These are phyloP conservation scores for Auricularia auricula-judae DNA, from an alignment of 768 basidiomycete species.

Conservation along the genomic window DNA sequence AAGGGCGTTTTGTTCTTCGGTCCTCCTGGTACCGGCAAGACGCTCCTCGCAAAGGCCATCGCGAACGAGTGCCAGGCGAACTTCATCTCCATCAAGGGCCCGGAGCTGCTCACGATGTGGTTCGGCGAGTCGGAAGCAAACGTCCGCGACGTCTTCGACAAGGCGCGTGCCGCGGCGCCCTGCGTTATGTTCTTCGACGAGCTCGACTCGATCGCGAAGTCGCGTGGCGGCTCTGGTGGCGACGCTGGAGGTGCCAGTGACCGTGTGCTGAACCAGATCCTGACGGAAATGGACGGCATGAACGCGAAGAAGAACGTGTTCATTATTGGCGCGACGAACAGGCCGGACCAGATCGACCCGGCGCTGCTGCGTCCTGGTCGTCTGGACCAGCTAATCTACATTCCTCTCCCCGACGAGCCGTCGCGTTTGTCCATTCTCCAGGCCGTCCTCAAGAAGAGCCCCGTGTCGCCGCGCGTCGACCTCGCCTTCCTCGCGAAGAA, in stretches of 20 bases:
- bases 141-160: constrained; percentile 98
- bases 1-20: constrained; percentile 99
- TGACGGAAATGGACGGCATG: constrained; percentile 99
- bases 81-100: constrained; percentile 99
- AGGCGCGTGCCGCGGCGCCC: constrained; percentile 96
- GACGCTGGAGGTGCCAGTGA: constrained; percentile 96
- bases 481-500: constrained; percentile 78
- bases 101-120: constrained; percentile 99
- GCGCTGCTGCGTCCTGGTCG: constrained; percentile 94
- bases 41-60: constrained; percentile 94
- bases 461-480: constrained; percentile 73
- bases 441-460: constrained; percentile 87
- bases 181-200: constrained; percentile 99
- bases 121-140: constrained; percentile 99
- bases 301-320: constrained; percentile 99
- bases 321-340: constrained; percentile 94
- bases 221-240: constrained; percentile 75
- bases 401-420: constrained; percentile 90
- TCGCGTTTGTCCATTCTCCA: constrained; percentile 87
- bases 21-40: constrained; percentile 99
- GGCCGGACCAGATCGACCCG: constrained; percentile 91
- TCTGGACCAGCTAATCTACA: constrained; percentile 98
- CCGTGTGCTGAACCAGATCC: constrained; percentile 93
- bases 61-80: constrained; percentile 99
- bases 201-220: constrained; percentile 96